Base-by-base conservation (phyloP, 306 rosid genomes). In the Casuarina glauca region DNA sequence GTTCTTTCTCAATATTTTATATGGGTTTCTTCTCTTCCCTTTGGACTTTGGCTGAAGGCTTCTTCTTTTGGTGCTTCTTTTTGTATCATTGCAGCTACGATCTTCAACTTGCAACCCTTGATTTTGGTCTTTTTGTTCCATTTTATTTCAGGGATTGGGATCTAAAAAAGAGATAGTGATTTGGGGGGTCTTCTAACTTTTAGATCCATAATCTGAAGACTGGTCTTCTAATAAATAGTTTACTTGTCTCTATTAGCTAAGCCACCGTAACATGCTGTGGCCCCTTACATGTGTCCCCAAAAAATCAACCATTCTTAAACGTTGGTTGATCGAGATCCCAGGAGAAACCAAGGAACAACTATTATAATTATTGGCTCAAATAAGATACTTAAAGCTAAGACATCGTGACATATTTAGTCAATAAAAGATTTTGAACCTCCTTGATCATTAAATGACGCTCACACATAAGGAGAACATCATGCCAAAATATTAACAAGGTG, bases 11-110 rank as follows among this genome's bases (percentile, higher is more conserved):
- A 48, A 46, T 66, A 42, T 42, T 66, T 39, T 41, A 66, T 67
- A 50, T 67, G 50, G 16, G 6, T 42, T 49, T 67, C 50, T 42
- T 67, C 42, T 67, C 35, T 16, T 67, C 16, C 38, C 15, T 67
- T 67, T 46, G 15, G 64, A 42, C 35, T 19, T n/a, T 42, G 71
- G 42, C n/a, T 42, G 51, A 67, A 16, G 71, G 32, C 49, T 67
- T 67, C 49, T 67, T 67, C 50, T 67, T 67, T 67, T 42, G 71
- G 51, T 42, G 50, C n/a, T 67, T 67, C n/a, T 50, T 67, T 67
- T 67, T 17, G 71, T 41, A 16, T 41, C 12, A 19, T 58, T 58
- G 26, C 26, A 58, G 9, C 9, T 6, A 8, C 26, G 3, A 0
- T 48, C 50, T 46, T 46, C 50, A 46, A 46, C 11, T 48, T 48